Percentiles rank a stretch among this genome's conserved stretches.
Evolutionary conservation across 1,139 yeast species (phyloP).

Genomic region (Casaregolazyma suthepensis): DNA sequence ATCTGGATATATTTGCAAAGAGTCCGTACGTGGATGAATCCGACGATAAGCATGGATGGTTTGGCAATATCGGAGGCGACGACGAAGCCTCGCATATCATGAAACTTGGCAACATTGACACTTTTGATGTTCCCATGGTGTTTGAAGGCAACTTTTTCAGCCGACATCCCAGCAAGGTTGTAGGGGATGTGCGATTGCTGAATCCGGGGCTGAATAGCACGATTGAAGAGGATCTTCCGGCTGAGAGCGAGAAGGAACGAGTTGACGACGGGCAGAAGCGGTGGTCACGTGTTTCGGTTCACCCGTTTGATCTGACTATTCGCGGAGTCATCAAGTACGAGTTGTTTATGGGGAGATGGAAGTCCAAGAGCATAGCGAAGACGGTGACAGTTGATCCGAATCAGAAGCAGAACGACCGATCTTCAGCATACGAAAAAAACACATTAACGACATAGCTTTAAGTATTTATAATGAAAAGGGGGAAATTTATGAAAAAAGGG

Average conservation of each 20-base stretch:
- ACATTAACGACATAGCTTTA: background rate
- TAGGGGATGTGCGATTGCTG: conserved; percentile 64
- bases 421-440: background rate
- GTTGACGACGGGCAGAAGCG: conserved; percentile 40
- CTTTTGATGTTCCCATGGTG: conserved; percentile 64
- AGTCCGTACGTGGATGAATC: conserved; percentile 46
- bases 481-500: too few relatives aligned
- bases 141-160: conserved; percentile 78
- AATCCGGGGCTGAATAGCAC: conserved; percentile 71
- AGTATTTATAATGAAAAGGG: background rate
- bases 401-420: background rate
- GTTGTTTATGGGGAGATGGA: conserved; percentile 48
- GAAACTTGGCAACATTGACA: conserved; percentile 61
- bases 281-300: conserved; percentile 71
- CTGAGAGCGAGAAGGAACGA: conserved; percentile 3
- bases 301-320: conserved; percentile 81
- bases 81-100: conserved; percentile 46
- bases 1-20: conserved; percentile 83
- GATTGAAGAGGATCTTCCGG: conserved; percentile 27
- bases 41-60: conserved; percentile 8
- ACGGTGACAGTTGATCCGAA: conserved; percentile 53
- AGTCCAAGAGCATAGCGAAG: conserved; percentile 26
- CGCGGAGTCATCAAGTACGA: conserved; percentile 78
- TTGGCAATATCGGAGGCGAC: conserved; percentile 14
- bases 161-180: conserved; percentile 48